Conservation (phyloP, 495 filamentous ascomycete genomes). For the Talaromyces ruber region DNA sequence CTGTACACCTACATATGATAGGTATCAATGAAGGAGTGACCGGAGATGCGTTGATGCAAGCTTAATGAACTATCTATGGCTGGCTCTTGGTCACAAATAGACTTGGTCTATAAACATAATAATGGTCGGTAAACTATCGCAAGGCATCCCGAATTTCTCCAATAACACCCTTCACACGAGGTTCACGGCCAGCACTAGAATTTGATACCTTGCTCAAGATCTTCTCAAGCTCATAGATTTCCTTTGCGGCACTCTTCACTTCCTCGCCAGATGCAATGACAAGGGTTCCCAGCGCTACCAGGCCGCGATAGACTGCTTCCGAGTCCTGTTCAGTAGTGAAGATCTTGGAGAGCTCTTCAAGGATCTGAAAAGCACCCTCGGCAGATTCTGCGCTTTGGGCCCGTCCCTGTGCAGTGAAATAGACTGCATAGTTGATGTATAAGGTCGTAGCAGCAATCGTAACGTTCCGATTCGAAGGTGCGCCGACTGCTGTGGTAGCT, state of each 20-base stretch:
- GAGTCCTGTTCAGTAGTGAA: conserved; percentile 59
- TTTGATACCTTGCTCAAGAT: conserved; percentile 25
- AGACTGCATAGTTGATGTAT: conserved; percentile 77
- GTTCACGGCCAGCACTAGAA: conserved; percentile 36
- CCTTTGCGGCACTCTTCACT: conserved; percentile 38
- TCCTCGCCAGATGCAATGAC: conserved; percentile 34
- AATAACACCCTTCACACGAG: conserved; percentile 39
- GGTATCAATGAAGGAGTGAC: not conserved
- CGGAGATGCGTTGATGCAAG: not conserved
- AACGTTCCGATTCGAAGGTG: conserved; percentile 65
- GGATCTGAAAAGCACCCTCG: conserved; percentile 49
- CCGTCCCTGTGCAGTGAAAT: conserved; percentile 35
- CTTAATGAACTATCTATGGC: not conserved
- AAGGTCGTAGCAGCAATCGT: conserved; percentile 74
- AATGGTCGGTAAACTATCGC: not conserved
- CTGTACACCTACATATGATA: not conserved
- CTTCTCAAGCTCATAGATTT: conserved; percentile 34
- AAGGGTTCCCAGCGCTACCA: conserved; percentile 79
- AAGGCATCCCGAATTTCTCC: conserved; percentile 29
- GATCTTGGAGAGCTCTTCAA: conserved; percentile 56
- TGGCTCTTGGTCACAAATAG: not conserved
- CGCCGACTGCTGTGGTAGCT: conserved; percentile 29
- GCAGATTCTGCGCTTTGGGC: conserved; percentile 31
- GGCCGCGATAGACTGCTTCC: conserved; percentile 73
- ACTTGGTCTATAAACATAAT: not conserved